Conservation (phyloP, 1,284 basidiomycete species). For the Takashimella tepidaria region DNA sequence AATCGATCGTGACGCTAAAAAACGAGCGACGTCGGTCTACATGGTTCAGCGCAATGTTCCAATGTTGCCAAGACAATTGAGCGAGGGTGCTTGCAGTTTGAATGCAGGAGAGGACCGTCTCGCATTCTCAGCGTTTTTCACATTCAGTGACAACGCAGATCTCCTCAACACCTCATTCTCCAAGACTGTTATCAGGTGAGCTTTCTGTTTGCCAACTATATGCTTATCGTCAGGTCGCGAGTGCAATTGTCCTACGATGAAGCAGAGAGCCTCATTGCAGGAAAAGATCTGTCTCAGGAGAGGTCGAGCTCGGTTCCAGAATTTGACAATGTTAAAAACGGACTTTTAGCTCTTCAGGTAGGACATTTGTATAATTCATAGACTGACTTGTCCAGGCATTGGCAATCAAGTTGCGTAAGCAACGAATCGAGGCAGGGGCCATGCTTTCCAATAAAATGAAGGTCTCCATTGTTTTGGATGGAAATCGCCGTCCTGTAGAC, state of each 20-base stretch:
- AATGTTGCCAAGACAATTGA: conserved; percentile 88
- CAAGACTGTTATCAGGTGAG: conserved; percentile 80
- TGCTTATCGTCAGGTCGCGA: conserved; percentile 58
- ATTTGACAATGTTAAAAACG: conserved; percentile 60
- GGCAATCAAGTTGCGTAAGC: conserved; percentile 66
- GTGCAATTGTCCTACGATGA: conserved; percentile 78
- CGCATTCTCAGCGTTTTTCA: conserved; percentile 83
- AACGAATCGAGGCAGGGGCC: conserved; percentile 75
- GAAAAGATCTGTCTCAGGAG: conserved; percentile 30
- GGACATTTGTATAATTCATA: conserved; percentile 9
- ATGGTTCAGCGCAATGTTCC: conserved; percentile 91
- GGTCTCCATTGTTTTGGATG: conserved; percentile 76
- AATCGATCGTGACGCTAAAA: conserved; percentile 93
- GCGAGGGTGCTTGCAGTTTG: conserved; percentile 89
- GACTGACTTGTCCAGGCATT: conserved; percentile 47
- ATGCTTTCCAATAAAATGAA: conserved; percentile 67
- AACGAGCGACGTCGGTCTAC: conserved; percentile 94
- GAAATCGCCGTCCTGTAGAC: conserved; percentile 74
- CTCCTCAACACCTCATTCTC: conserved; percentile 86
- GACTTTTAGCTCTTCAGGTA: conserved; percentile 65
- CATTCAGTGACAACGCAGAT: conserved; percentile 74
- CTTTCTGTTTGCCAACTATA: too few species aligned
- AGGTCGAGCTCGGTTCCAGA: conserved; percentile 53
- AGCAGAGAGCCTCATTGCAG: conserved; percentile 76
- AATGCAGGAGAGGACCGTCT: conserved; percentile 81